A percentile compares a stretch with the other conserved stretches of the same genome.
phyloP scores from a whole-genome alignment of 2,329 filamentous ascomycete species.

The Canariomyces notabilis region DNA sequence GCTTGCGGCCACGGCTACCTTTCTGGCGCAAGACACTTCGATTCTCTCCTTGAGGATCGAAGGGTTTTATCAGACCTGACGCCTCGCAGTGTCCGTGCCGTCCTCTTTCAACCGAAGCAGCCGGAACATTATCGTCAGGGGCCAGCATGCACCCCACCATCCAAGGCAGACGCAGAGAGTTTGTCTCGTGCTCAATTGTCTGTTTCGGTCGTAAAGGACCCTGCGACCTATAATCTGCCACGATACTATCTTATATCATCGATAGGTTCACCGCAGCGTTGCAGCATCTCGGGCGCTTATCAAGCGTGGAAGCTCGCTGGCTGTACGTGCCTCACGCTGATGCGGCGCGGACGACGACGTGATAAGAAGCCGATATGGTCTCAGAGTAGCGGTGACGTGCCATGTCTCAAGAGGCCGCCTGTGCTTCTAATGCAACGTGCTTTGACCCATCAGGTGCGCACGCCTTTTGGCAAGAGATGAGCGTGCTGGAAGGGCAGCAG shows the following conservation, averaged over 20 bases:
- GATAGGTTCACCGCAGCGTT: not conserved
- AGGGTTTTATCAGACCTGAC: not conserved
- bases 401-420: not conserved
- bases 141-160: not conserved
- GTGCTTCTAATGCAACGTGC: too few relatives aligned
- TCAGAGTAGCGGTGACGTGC: conserved; percentile 16
- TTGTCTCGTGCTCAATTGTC: too few relatives aligned
- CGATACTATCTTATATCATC: not conserved
- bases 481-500: too few relatives aligned
- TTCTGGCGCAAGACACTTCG: not conserved
- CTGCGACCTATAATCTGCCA: too few relatives aligned
- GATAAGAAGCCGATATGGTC: conserved; percentile 13
- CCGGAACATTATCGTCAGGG: not conserved
- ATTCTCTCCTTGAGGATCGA: not conserved
- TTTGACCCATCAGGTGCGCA: too few relatives aligned
- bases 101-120: not conserved
- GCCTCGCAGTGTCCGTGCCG: not conserved
- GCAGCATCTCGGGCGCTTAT: not conserved
- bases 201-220: not conserved
- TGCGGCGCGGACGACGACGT: not conserved
- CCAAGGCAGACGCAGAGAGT: not conserved
- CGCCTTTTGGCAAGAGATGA: conserved; percentile 7
- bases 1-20: not conserved
- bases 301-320: not conserved
- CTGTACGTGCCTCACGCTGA: not conserved